These are phyloP conservation scores for Leccinellum albellum DNA, from an alignment of 768 basidiomycete genomes.

Conservation along the genomic window DNA sequence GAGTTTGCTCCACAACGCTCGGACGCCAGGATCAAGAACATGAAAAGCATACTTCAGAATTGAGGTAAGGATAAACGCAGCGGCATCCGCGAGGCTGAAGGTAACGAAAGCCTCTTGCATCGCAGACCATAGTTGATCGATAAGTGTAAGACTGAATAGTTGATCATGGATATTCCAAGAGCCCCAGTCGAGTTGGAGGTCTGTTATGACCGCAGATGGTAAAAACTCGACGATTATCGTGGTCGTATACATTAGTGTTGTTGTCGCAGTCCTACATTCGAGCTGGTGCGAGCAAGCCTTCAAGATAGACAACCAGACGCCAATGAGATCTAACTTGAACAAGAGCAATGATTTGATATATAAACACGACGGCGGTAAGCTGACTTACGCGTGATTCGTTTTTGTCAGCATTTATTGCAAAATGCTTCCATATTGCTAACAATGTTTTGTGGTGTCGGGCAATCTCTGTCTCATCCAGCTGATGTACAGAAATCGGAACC, in stretches of 20 bases:
- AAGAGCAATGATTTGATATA: conserved; percentile 3
- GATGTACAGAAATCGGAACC: conserved; percentile 27
- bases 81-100: conserved; percentile 39
- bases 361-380: not conserved
- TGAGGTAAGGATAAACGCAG: conserved; percentile 44
- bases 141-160: conserved; percentile 35
- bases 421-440: conserved; percentile 36
- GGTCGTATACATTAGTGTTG: conserved; percentile 34
- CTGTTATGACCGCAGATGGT: conserved; percentile 2
- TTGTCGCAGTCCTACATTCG: conserved; percentile 33
- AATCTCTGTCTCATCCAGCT: conserved; percentile 39
- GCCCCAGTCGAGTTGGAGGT: conserved; percentile 15
- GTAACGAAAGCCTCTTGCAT: conserved; percentile 46
- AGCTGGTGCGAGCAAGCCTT: conserved; percentile 45
- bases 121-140: conserved; percentile 48
- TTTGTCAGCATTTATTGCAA: conserved; percentile 19
- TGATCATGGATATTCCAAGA: conserved; percentile 31
- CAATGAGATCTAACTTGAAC: conserved; percentile 37
- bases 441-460: conserved; percentile 37
- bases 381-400: conserved; percentile 25
- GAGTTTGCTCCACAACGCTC: conserved; percentile 44
- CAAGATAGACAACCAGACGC: conserved; percentile 56
- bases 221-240: conserved; percentile 38
- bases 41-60: conserved; percentile 44
- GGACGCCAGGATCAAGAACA: conserved; percentile 37